These are phyloP conservation scores for Candida boidinii DNA, from an alignment of 805 yeast genomes.

Conservation along the genomic window DNA sequence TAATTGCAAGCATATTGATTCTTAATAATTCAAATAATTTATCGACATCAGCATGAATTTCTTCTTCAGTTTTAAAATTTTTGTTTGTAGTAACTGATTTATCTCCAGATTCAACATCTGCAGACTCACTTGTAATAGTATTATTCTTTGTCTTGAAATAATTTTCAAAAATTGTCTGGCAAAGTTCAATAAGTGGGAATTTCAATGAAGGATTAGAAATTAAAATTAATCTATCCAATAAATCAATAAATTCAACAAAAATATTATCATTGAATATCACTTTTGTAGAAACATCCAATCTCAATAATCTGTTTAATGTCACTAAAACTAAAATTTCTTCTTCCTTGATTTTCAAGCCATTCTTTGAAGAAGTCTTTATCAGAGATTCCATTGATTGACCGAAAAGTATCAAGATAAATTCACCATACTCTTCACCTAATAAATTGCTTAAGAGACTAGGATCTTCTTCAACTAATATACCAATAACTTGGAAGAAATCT, in stretches of 20 bases:
- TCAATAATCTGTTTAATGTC: constrained; percentile 49
- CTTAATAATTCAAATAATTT: constrained; percentile 77
- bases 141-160: constrained; percentile 37
- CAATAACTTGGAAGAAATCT: constrained; percentile 67
- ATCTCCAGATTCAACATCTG: too few species aligned
- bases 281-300: constrained; percentile 45
- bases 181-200: constrained; percentile 39
- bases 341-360: constrained; percentile 16
- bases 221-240: constrained; percentile 63
- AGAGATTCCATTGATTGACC: constrained; percentile 78
- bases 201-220: constrained; percentile 45
- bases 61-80: constrained; percentile 28
- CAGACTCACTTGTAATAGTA: too few species aligned
- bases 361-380: constrained; percentile 29
- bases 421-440: constrained; percentile 48
- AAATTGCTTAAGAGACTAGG: constrained; percentile 34
- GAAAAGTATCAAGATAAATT: constrained; percentile 70
- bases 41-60: constrained; percentile 52
- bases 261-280: constrained; percentile 58
- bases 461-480: constrained; percentile 50
- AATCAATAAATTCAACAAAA: constrained; percentile 67
- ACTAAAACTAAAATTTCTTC: constrained; percentile 42
- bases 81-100: too few species aligned
- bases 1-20: constrained; percentile 55
- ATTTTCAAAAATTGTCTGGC: constrained; percentile 28